phyloP scores from a whole-genome alignment of 345 rosid genomes.

The Camelina hispida region DNA sequence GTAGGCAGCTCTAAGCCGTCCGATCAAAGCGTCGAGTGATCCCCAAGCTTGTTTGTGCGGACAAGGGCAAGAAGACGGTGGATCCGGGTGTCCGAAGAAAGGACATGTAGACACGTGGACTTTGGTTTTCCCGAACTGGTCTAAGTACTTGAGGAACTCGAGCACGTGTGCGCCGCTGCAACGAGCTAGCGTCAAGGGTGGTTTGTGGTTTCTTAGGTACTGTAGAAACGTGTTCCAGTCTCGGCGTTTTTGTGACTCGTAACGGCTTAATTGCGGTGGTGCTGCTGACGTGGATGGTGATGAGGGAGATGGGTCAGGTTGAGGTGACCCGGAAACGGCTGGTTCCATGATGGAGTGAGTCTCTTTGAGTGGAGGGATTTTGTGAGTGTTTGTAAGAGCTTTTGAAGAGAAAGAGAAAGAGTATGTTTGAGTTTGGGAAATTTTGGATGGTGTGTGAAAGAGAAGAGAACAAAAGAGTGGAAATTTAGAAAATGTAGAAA shows the following conservation, averaged over 20 bases:
- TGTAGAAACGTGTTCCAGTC: conserved; percentile 82
- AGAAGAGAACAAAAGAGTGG: conserved; percentile 29
- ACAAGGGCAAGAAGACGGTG: conserved; percentile 67
- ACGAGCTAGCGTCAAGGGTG: conserved; percentile 58
- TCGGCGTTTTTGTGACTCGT: conserved; percentile 75
- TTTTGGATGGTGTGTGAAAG: conserved; percentile 38
- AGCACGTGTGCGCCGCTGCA: conserved; percentile 78
- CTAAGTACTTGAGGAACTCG: conserved; percentile 71
- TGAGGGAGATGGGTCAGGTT: conserved; percentile 26
- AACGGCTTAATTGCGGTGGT: conserved; percentile 56
- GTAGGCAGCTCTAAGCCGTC: conserved; percentile 73
- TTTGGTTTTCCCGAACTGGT: conserved; percentile 77
- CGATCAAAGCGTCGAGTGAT: conserved; percentile 74
- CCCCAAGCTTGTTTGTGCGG: conserved; percentile 81
- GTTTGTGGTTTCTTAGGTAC: conserved; percentile 68
- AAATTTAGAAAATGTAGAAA: conserved; percentile 31
- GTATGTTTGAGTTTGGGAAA: neutral
- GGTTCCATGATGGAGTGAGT: conserved; percentile 29
- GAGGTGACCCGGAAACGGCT: conserved; percentile 21
- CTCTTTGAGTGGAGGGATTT: neutral
- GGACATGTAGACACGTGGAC: conserved; percentile 63
- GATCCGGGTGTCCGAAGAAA: conserved; percentile 62
- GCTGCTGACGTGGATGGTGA: conserved; percentile 17
- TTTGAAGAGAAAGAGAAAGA: conserved; percentile 6
- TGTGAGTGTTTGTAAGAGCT: conserved; percentile 19